These are phyloP conservation scores for Sorghum bicolor DNA, from an alignment of 176 grass and related monocot species.

Conservation along the genomic window Sorghum_bicolor_NCBIv3 NC_012870.2:3389501-3390000, in stretches of 20 bases:
- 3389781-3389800: too few species aligned
- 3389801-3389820: too few species aligned
- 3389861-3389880: conserved; percentile 77
- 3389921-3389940: conserved; percentile 38
- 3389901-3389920: conserved; percentile 49
- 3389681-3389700: conserved; percentile 17
- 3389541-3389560: conserved; percentile 21
- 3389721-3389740: conserved; percentile 47
- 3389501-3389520: not conserved
- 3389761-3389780: not conserved
- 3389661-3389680: conserved; percentile 36
- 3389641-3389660: conserved; percentile 44
- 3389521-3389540: conserved; percentile 25
- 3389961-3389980: conserved; percentile 37
- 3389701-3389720: conserved; percentile 23
- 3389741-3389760: conserved; percentile 52
- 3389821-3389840: conserved; percentile 12
- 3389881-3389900: conserved; percentile 65
- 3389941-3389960: conserved; percentile 54
- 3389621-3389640: not conserved
- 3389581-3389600: conserved; percentile 33
- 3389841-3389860: conserved; percentile 55
- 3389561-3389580: conserved; percentile 48
- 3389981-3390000: not conserved
- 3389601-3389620: conserved; percentile 12